Evolutionary conservation across 192 early-diverging fungal genomes (phyloP).

Genomic region (Backusella tuberculispora): DNA sequence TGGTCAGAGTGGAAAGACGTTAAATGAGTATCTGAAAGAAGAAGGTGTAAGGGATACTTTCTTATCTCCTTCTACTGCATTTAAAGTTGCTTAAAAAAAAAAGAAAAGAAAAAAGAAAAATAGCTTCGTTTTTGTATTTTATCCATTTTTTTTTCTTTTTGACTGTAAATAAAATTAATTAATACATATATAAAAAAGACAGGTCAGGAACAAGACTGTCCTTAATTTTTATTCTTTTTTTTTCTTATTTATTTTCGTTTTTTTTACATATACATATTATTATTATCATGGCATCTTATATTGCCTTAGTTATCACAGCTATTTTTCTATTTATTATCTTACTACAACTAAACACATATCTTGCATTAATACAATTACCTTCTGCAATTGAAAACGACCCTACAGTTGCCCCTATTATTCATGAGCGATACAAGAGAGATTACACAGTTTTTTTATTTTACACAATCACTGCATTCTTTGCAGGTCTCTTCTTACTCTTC

Average conservation of each 20-base stretch:
- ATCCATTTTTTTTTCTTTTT: neutral
- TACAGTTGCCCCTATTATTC: neutral
- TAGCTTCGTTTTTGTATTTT: neutral
- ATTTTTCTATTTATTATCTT: conserved; percentile 8
- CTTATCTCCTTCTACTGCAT: neutral
- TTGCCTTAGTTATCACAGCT: neutral
- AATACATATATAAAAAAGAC: neutral
- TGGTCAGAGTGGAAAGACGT: conserved; percentile 39
- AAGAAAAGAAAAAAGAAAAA: no score
- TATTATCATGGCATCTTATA: neutral
- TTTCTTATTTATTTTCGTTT: neutral
- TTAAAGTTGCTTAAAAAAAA: conserved; percentile 16
- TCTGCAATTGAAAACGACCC: neutral
- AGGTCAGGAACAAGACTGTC: neutral
- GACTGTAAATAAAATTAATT: conserved; percentile 5
- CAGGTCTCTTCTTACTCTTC: neutral
- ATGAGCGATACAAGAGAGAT: conserved; percentile 13
- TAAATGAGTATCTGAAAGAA: conserved; percentile 39
- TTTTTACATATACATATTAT: neutral
- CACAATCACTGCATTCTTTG: neutral
- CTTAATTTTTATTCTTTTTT: neutral
- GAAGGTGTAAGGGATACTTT: conserved; percentile 29
- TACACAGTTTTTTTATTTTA: neutral
- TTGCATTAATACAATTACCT: conserved; percentile 5
- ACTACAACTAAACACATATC: conserved; percentile 9